Evolutionary conservation across 495 filamentous ascomycete species (phyloP).

Genomic region (Aspergillus sparsus): DNA sequence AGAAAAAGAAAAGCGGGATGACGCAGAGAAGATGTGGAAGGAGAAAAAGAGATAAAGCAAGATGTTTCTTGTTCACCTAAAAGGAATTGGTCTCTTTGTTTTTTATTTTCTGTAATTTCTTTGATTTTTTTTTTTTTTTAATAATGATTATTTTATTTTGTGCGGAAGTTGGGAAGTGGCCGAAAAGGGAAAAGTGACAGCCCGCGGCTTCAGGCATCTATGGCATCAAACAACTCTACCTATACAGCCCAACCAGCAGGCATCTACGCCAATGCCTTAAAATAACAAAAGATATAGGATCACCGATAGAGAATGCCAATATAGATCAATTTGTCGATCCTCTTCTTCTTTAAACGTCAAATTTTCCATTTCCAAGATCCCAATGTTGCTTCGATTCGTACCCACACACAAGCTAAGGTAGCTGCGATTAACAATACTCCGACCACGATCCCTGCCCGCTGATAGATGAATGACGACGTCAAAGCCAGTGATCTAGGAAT

Average conservation of each 20-base stretch:
- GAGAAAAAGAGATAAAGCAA: not conserved
- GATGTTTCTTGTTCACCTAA: not conserved
- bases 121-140: constrained; percentile 1
- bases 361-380: constrained; percentile 32
- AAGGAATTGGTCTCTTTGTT: too few species aligned
- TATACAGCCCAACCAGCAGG: not conserved
- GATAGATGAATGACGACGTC: constrained; percentile 27
- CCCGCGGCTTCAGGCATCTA: constrained; percentile 13
- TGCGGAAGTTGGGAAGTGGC: constrained; percentile 11
- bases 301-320: not conserved
- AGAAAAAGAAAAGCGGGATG: not conserved
- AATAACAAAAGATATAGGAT: not conserved
- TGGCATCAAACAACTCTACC: not conserved
- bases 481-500: constrained; percentile 32
- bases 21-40: not conserved
- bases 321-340: not conserved
- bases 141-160: constrained; percentile 10
- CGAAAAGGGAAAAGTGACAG: constrained; percentile 10
- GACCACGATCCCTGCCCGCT: constrained; percentile 33
- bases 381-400: constrained; percentile 33
- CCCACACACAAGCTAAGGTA: constrained; percentile 39
- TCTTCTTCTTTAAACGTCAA: constrained; percentile 3
- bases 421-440: constrained; percentile 37
- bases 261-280: not conserved
- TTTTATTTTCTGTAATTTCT: not conserved